phyloP scores from a whole-genome alignment of 2,329 filamentous ascomycete species.

The Colletotrichum sp. region DNA sequence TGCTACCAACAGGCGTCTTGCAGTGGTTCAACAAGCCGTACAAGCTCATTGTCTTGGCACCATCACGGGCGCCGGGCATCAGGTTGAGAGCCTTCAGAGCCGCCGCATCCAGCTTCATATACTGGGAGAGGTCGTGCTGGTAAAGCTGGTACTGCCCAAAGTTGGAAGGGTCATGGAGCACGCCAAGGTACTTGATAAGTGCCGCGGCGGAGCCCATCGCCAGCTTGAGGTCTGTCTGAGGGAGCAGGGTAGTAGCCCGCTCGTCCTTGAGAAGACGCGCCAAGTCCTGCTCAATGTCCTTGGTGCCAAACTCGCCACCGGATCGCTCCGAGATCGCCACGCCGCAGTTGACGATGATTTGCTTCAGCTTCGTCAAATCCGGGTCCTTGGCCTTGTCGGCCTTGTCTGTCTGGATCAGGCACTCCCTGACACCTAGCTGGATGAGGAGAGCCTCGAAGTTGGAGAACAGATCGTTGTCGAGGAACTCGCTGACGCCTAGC shows the following conservation, averaged over 20 bases:
- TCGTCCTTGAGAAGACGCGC: conserved; percentile 88
- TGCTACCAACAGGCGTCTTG: conserved; percentile 92
- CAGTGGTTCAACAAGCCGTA: conserved; percentile 96
- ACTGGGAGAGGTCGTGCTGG: conserved; percentile 94
- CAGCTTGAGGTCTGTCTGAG: conserved; percentile 90
- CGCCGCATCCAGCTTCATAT: conserved; percentile 97
- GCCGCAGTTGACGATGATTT: conserved; percentile 91
- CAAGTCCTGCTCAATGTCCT: conserved; percentile 95
- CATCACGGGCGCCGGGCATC: conserved; percentile 94
- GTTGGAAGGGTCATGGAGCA: conserved; percentile 90
- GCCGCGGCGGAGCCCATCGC: conserved; percentile 96
- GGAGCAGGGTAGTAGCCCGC: conserved; percentile 74
- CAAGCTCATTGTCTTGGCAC: conserved; percentile 96
- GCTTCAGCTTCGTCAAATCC: conserved; percentile 83
- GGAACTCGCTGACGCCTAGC: conserved; percentile 94
- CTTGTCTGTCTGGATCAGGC: conserved; percentile 81
- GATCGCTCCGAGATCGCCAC: conserved; percentile 86
- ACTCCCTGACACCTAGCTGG: conserved; percentile 94
- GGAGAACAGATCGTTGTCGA: conserved; percentile 98
- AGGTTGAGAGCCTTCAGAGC: conserved; percentile 93
- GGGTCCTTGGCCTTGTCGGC: conserved; percentile 85
- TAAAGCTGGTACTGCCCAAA: conserved; percentile 98
- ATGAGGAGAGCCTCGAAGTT: conserved; percentile 98
- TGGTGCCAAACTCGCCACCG: conserved; percentile 78
- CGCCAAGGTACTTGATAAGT: conserved; percentile 90